phyloP scores from a whole-genome alignment of 495 filamentous ascomycete species.

The Collariella sp. region DNA sequence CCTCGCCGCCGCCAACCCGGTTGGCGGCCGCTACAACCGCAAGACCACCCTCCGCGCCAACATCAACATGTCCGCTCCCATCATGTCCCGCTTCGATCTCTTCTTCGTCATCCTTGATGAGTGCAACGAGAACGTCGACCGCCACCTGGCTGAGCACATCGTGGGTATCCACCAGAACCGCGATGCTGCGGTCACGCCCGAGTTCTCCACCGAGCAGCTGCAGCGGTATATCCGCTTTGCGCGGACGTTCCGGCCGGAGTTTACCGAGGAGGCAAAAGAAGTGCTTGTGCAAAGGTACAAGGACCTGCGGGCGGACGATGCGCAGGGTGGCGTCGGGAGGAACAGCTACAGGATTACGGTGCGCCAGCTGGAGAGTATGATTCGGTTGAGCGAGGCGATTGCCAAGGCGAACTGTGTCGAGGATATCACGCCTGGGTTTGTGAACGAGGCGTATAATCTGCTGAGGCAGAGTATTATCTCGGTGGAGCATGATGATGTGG shows the following conservation, averaged over 20 bases:
- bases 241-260: slow-evolving; percentile 86
- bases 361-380: slow-evolving; percentile 88
- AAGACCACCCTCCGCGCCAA: slow-evolving; percentile 93
- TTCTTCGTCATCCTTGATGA: slow-evolving; percentile 95
- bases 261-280: slow-evolving; percentile 76
- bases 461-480: slow-evolving; percentile 91
- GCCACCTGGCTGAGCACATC: slow-evolving; percentile 88
- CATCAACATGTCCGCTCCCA: slow-evolving; percentile 92
- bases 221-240: slow-evolving; percentile 98
- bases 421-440: slow-evolving; percentile 75
- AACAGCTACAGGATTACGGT: slow-evolving; percentile 97
- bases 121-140: slow-evolving; percentile 75
- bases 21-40: slow-evolving; percentile 98
- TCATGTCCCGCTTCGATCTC: slow-evolving; percentile 93
- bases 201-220: slow-evolving; percentile 92
- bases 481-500: slow-evolving; percentile 95
- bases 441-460: slow-evolving; percentile 83
- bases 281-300: slow-evolving; percentile 91
- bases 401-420: slow-evolving; percentile 96
- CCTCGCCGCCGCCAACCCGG: slow-evolving; percentile 92
- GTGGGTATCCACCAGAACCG: slow-evolving; percentile 89
- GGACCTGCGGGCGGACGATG: slow-evolving; percentile 86
- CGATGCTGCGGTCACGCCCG: slow-evolving; percentile 81
- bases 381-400: slow-evolving; percentile 89
- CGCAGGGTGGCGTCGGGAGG: slow-evolving; percentile 84